Evolutionary conservation across 352 stramenopile genomes (phyloP), one percentile per base, ranked within the genome.

Genomic region (Phytophthora foliorum): DNA sequence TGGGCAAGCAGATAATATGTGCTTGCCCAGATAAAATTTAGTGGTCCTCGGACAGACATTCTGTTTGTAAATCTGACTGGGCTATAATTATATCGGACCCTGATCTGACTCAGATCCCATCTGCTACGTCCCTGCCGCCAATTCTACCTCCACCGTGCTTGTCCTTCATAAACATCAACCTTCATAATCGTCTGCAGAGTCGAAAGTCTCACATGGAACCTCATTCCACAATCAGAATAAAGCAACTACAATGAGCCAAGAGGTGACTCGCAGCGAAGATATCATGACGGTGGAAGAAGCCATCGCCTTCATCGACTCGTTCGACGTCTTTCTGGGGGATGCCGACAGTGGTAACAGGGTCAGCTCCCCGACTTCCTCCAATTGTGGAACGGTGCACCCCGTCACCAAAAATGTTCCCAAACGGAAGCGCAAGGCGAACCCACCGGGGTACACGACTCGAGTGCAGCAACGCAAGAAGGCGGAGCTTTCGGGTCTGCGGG

Each of bases 261-360:
- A 3, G 8, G 8, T 34, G 29, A 13, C 29, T 13, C 13, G 9
- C 16, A 55, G 53, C 29, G 53, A 65, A 3, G 54, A 69, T 27
- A 21, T 59, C 27, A 31, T 63, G 49, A 73, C 57, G 27, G 34
- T 73, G 34, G 41, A 67, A 34, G 69, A 73, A 57, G 69, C 63
- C 9, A 69, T 77, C n/a, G 57, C 69, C 17, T 73, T 77, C 39
- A 77, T 77, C 36, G 69, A 77, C 52, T 56, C 56, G 16, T 72
- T 58, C 32, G 68, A 72, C 13, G n/a, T 38, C 16, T 45, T 24
- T 10, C 39, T 65, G 24, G 19, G n/a, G 2, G 24, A 51, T 39
- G 29, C 31, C n/a, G 29, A 61, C 54, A 46, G n/a, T 16, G 11
- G 9, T 1, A 24, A 9, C n/a, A 63, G 14, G 25, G 41, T 29